Conservation (phyloP, 2,329 filamentous ascomycete species). For the Bipolaris oryzae region DNA sequence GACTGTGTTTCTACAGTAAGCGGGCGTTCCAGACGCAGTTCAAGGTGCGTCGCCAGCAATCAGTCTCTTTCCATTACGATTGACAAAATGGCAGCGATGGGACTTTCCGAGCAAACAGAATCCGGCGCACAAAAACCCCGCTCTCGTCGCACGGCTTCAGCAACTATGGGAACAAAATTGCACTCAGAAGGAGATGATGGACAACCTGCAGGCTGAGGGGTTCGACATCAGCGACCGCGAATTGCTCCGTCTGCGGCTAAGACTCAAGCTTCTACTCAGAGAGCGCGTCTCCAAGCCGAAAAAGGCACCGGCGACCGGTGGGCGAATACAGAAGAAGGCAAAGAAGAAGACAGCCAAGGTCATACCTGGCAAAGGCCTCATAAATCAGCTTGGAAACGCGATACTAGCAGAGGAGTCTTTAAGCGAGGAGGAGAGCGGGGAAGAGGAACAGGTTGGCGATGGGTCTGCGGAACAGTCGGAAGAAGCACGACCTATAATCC, state of each 20-base stretch:
- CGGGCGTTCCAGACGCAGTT: conserved; percentile 78
- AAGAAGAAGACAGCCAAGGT: conserved; percentile 23
- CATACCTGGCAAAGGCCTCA: conserved; percentile 24
- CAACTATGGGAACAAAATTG: conserved; percentile 80
- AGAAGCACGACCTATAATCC: conserved; percentile 11
- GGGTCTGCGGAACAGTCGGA: background rate
- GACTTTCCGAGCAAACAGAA: conserved; percentile 77
- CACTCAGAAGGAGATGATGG: conserved; percentile 74
- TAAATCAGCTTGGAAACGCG: conserved; percentile 37
- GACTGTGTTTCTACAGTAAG: conserved; percentile 60
- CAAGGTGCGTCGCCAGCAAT: conserved; percentile 50
- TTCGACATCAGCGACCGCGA: conserved; percentile 74
- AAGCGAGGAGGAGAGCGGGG: conserved; percentile 25
- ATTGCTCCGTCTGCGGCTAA: conserved; percentile 70
- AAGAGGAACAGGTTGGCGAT: conserved; percentile 10
- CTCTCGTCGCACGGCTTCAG: conserved; percentile 71
- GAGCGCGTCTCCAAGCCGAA: conserved; percentile 58
- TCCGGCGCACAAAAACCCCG: conserved; percentile 71
- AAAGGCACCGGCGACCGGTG: conserved; percentile 44
- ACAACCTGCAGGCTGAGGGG: conserved; percentile 72
- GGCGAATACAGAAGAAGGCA: conserved; percentile 19
- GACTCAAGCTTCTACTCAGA: conserved; percentile 71
- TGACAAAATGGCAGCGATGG: conserved; percentile 61
- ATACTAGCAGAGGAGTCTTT: conserved; percentile 32
- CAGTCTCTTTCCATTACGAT: background rate